Conservation (phyloP, 2,329 filamentous ascomycete genomes). For the Lachnellula arida region DNA sequence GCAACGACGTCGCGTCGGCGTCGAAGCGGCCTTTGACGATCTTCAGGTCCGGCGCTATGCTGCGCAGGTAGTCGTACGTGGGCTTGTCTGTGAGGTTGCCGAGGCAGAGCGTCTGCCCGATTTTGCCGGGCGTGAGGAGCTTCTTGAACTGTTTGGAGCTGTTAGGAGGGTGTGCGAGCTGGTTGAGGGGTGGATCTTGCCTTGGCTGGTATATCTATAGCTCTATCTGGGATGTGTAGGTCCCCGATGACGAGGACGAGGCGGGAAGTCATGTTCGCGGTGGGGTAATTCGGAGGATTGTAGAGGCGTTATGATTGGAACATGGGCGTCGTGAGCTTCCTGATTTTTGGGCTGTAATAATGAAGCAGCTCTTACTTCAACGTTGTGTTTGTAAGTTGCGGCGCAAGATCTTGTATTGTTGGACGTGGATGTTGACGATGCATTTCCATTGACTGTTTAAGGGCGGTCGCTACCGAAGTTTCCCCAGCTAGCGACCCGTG, state of each 20-base stretch:
- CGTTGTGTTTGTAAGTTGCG: conserved; percentile 5
- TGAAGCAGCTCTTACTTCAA: neutral
- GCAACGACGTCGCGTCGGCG: conserved; percentile 61
- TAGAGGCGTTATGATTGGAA: neutral
- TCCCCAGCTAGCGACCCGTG: no score
- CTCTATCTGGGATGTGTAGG: conserved; percentile 88
- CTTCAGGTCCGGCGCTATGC: conserved; percentile 67
- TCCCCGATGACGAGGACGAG: conserved; percentile 89
- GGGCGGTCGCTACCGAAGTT: neutral
- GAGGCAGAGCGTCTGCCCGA: conserved; percentile 74
- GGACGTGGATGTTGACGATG: neutral
- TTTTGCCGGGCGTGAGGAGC: conserved; percentile 77
- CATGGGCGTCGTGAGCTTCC: neutral
- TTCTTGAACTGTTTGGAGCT: conserved; percentile 65
- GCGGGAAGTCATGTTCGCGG: conserved; percentile 65
- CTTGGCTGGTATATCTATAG: conserved; percentile 86
- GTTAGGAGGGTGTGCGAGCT: conserved; percentile 9
- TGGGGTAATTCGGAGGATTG: conserved; percentile 8
- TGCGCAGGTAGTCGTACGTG: conserved; percentile 76
- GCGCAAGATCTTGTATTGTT: conserved; percentile 11
- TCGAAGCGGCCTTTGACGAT: conserved; percentile 65
- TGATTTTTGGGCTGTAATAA: neutral
- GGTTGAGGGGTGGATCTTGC: conserved; percentile 40
- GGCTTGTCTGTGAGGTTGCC: conserved; percentile 76
- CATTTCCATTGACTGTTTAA: neutral